Evolutionary conservation across 495 filamentous ascomycete genomes (phyloP), one percentile per base, ranked within the genome.

Genomic region (Opeltia flavorubescens): DNA sequence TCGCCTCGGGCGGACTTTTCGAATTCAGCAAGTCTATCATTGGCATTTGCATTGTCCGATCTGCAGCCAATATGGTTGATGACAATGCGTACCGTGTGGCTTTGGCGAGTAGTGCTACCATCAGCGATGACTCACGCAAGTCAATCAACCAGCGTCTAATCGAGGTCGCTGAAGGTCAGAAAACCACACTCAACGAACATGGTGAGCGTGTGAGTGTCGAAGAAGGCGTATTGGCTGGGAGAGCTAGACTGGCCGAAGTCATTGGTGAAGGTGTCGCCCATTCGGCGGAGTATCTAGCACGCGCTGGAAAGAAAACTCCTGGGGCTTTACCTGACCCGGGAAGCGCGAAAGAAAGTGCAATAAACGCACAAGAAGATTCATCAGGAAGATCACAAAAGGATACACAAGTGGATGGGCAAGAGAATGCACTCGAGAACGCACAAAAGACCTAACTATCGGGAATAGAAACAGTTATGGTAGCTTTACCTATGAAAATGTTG

Each of bases 51-150:
- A 46, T 46, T 36, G 43, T 46, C 43, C 43, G 43, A 17, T 46
- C 43, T 46, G 28, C 43, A 30, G 43, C 43, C 15, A 15, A 46
- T 23, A 46, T 46, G 43, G 43, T 46, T 28, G 43, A 46, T 36
- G 43, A 46, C 23, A 46, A 46, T 36, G 43, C 43, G 33, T 46
- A 46, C 43, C 43, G 43, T 17, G 43, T 46, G 43, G 43, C 23
- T 43, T 43, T 43, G 40, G 61, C 59, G 0, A 59, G 63, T 9
- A 59, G 59, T 18, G 42, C 64, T 21, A 59, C 61, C 3, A 46
- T 65, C 18, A 23, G 55, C 1, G 61, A 56, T 0, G 50, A 36
- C 1, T 62, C 62, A 4, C 46, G 26, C 17, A 50, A 54, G 28
- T 60, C 63, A n/a, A 54, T 66, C n/a, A 26, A 49, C 43, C n/a